phyloP scores from a whole-genome alignment of 1,139 yeast genomes.

The Candida labiduridarum region DNA sequence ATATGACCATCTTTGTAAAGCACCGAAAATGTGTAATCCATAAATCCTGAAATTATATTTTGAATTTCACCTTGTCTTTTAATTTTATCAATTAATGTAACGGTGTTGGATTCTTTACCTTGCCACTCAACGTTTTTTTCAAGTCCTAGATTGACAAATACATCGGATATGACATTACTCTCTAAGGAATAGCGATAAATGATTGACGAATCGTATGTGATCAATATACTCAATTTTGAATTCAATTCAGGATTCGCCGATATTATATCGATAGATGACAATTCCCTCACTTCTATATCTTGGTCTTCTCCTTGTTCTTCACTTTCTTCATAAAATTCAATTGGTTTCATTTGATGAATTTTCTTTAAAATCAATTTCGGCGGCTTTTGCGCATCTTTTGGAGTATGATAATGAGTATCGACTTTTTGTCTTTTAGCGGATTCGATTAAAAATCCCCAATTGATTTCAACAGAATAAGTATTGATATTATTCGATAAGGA shows the following conservation, averaged over 20 bases:
- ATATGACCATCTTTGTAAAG: slow-evolving; percentile 44
- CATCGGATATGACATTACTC: slow-evolving; percentile 25
- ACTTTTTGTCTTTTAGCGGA: slow-evolving; percentile 51
- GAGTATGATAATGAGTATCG: slow-evolving; percentile 56
- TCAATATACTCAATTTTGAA: slow-evolving; percentile 39
- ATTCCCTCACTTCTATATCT: slow-evolving; percentile 15
- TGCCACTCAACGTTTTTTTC: slow-evolving; percentile 23
- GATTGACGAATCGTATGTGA: slow-evolving; percentile 28
- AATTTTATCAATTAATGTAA: slow-evolving; percentile 28
- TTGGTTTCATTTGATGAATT: slow-evolving; percentile 34
- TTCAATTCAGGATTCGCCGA: slow-evolving; percentile 44
- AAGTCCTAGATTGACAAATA: slow-evolving; percentile 36
- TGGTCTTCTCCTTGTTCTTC: slow-evolving; percentile 19
- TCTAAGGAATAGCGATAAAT: slow-evolving; percentile 41
- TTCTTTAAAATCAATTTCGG: slow-evolving; percentile 29
- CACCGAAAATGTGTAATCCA: slow-evolving; percentile 28
- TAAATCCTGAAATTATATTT: slow-evolving; percentile 23
- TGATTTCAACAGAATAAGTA: slow-evolving; percentile 50
- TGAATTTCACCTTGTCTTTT: slow-evolving; percentile 24
- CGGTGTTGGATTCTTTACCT: slow-evolving; percentile 14
- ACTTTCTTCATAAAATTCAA: slow-evolving; percentile 18
- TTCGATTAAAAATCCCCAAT: slow-evolving; percentile 62
- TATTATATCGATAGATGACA: slow-evolving; percentile 39
- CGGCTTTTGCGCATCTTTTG: slow-evolving; percentile 34
- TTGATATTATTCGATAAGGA: slow-evolving; percentile 40